Evolutionary conservation across 805 yeast genomes (phyloP).

Genomic region (Candida nanaspora): DNA sequence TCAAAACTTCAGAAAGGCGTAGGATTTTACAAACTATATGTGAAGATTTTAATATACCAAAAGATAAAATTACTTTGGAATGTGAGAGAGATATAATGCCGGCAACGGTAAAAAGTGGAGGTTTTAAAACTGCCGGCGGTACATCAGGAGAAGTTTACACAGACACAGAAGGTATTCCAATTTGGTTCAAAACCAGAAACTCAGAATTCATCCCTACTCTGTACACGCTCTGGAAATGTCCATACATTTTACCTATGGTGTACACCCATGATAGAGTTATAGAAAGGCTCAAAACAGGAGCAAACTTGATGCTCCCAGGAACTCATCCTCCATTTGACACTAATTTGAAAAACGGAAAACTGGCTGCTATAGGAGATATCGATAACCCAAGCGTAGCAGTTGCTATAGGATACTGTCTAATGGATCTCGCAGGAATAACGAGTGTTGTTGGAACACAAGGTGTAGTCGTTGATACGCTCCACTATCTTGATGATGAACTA

Average conservation of each 20-base stretch:
- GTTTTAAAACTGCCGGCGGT: constrained; percentile 42
- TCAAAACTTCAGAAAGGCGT: constrained; percentile 77
- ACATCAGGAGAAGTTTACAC: constrained; percentile 60
- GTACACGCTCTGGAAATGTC: constrained; percentile 64
- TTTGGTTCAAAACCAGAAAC: constrained; percentile 64
- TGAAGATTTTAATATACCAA: constrained; percentile 31
- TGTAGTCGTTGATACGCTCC: constrained; percentile 69
- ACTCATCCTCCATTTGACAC: constrained; percentile 52
- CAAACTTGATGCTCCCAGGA: constrained; percentile 76
- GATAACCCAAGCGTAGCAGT: constrained; percentile 53
- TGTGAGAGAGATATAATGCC: constrained; percentile 40
- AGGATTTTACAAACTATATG: constrained; percentile 39
- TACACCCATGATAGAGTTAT: constrained; percentile 71
- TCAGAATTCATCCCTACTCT: constrained; percentile 57
- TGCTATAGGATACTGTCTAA: constrained; percentile 63
- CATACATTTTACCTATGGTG: constrained; percentile 58
- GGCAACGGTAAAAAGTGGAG: constrained; percentile 51
- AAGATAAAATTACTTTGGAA: constrained; percentile 32
- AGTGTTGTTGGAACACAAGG: constrained; percentile 63
- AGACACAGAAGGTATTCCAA: constrained; percentile 56
- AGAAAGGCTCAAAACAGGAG: constrained; percentile 66
- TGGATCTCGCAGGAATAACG: constrained; percentile 37
- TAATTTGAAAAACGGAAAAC: constrained; percentile 38
- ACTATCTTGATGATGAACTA: constrained; percentile 60
- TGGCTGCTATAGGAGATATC: constrained; percentile 67